Percentiles rank a stretch among this genome's conserved stretches.
phyloP scores from a whole-genome alignment of 495 filamentous ascomycete species.

The Geopyxis carbonaria region DNA sequence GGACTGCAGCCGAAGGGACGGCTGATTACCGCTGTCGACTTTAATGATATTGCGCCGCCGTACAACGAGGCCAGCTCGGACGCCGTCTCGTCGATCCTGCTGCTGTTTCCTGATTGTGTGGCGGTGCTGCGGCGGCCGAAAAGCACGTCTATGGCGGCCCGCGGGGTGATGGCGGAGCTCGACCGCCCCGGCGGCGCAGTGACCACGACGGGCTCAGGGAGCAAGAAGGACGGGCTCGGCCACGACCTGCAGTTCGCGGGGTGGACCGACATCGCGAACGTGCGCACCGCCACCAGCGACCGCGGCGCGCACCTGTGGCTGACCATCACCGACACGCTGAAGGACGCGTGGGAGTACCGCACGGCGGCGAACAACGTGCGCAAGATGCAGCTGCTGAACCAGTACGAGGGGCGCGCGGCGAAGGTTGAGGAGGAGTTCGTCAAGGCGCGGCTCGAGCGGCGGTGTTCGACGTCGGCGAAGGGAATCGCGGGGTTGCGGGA shows the following conservation, averaged over 20 bases:
- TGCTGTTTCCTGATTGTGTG: conserved; percentile 71
- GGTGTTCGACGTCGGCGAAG: conserved; percentile 46
- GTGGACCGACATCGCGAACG: conserved; percentile 49
- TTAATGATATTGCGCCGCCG: conserved; percentile 57
- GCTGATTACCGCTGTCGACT: conserved; percentile 70
- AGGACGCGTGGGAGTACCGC: conserved; percentile 35
- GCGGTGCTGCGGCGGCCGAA: conserved; percentile 54
- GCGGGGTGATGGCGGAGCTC: conserved; percentile 64
- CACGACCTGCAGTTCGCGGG: conserved; percentile 56
- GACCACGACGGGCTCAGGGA: conserved; percentile 24
- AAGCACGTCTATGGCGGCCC: conserved; percentile 46
- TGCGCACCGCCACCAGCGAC: conserved; percentile 59
- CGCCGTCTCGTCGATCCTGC: conserved; percentile 35
- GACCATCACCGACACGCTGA: conserved; percentile 41
- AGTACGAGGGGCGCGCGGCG: conserved; percentile 62
- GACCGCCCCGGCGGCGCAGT: conserved; percentile 50
- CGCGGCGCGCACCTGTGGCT: conserved; percentile 60
- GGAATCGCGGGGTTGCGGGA: conserved; percentile 22
- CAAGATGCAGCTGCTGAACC: conserved; percentile 48
- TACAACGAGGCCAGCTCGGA: conserved; percentile 33
- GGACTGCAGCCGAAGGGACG: conserved; percentile 57
- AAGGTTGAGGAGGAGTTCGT: conserved; percentile 71
- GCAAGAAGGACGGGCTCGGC: conserved; percentile 22
- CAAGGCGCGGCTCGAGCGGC: conserved; percentile 69
- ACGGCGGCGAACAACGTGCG: conserved; percentile 36